These are phyloP conservation scores for Naganishia liquefaciens DNA, from an alignment of 1,284 basidiomycete species.

Conservation along the genomic window DNA sequence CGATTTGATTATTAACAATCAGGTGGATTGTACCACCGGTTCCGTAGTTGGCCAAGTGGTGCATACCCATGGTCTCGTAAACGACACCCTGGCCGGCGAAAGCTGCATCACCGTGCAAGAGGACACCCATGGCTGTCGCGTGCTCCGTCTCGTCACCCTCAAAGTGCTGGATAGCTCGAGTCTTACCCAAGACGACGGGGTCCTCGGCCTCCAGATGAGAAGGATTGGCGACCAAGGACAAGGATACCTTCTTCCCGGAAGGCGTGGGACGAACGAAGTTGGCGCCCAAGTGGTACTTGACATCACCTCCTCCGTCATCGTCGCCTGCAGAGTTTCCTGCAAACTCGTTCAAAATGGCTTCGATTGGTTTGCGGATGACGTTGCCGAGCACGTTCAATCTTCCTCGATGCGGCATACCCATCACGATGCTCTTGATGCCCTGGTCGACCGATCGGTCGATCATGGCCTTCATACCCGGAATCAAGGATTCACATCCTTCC, in stretches of 20 bases:
- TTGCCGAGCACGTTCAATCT: slow-evolving; percentile 97
- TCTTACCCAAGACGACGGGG: slow-evolving; percentile 97
- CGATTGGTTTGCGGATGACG: slow-evolving; percentile 97
- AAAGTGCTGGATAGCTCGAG: slow-evolving; percentile 92
- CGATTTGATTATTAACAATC: slow-evolving; percentile 99
- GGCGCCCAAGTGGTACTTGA: slow-evolving; percentile 98
- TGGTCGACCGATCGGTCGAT: slow-evolving; percentile 97
- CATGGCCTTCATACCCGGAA: slow-evolving; percentile 98
- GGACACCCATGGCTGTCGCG: slow-evolving; percentile 84
- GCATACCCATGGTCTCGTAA: slow-evolving; percentile 99
- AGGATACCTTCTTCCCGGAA: slow-evolving; percentile 93
- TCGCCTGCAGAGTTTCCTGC: slow-evolving; percentile 66
- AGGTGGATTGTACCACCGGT: slow-evolving; percentile 98
- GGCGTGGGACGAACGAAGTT: slow-evolving; percentile 99
- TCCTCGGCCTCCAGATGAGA: slow-evolving; percentile 97
- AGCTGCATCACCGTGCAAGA: slow-evolving; percentile 97
- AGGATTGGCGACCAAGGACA: slow-evolving; percentile 97
- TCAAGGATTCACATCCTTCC: slow-evolving; percentile 95
- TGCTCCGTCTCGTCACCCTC: slow-evolving; percentile 79
- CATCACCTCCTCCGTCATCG: slow-evolving; percentile 87
- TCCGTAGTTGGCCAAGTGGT: slow-evolving; percentile 90
- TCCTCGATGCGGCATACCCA: slow-evolving; percentile 99
- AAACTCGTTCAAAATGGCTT: slow-evolving; percentile 98
- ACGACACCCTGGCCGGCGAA: slow-evolving; percentile 98
- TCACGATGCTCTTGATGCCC: slow-evolving; percentile 92